Evolutionary conservation across 2,329 filamentous ascomycete genomes (phyloP).

Genomic region (Ascochyta pisi): DNA sequence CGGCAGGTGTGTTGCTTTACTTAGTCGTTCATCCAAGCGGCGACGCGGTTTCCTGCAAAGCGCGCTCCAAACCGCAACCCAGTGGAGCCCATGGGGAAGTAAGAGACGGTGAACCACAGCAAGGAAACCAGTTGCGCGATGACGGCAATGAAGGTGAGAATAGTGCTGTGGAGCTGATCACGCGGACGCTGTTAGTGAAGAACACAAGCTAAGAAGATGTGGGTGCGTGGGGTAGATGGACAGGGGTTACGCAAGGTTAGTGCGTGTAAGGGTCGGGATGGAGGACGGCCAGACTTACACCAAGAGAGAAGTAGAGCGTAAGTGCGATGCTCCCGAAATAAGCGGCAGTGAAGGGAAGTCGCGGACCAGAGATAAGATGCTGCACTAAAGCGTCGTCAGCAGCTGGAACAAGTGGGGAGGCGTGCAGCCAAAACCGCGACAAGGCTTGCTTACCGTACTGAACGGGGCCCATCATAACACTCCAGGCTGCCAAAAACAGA

Average conservation of each 20-base stretch:
- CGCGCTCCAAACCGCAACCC: constrained; percentile 85
- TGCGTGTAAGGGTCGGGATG: constrained; percentile 21
- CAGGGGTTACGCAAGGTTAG: constrained; percentile 34
- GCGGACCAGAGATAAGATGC: constrained; percentile 82
- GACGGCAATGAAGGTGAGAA: constrained; percentile 84
- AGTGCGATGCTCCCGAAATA: constrained; percentile 93
- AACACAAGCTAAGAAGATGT: constrained; percentile 29
- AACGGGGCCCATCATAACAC: constrained; percentile 89
- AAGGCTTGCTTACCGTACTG: constrained; percentile 65
- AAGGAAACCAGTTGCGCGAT: constrained; percentile 84
- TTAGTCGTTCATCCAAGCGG: constrained; percentile 85
- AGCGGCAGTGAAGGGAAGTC: constrained; percentile 89
- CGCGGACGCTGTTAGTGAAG: constrained; percentile 47
- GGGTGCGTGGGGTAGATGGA: constrained; percentile 29
- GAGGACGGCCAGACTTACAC: constrained; percentile 68
- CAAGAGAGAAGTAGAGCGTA: constrained; percentile 90
- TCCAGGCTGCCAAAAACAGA: constrained; percentile 91
- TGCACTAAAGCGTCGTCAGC: constrained; percentile 56
- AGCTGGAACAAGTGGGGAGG: constrained; percentile 10
- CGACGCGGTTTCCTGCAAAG: constrained; percentile 83
- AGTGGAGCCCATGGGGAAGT: constrained; percentile 95
- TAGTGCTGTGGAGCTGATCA: constrained; percentile 71
- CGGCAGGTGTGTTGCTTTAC: not conserved
- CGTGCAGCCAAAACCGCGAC: constrained; percentile 19
- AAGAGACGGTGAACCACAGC: constrained; percentile 93